Percentiles rank a stretch among this genome's conserved stretches.
Conservation (phyloP, 441 rosid genomes). For the Oxalis stricta region DNA sequence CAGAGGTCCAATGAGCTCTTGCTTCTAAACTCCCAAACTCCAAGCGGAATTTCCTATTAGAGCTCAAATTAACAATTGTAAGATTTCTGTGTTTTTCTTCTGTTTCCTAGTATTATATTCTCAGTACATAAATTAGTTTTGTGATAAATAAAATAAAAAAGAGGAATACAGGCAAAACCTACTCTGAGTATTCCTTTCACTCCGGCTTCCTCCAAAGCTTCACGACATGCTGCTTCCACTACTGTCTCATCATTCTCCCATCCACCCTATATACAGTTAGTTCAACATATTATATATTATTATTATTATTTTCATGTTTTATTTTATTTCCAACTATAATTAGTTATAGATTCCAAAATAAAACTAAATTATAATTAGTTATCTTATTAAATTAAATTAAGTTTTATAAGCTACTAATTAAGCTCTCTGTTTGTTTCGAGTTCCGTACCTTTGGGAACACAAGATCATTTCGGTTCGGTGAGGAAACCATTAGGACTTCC, state of each 20-base stretch:
- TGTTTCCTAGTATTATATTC: background rate
- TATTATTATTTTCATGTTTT: too few relatives aligned
- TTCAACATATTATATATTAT: too few relatives aligned
- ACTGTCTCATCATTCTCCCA: conserved; percentile 92
- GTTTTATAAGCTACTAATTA: background rate
- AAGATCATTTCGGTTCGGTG: conserved; percentile 50
- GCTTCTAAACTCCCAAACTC: conserved; percentile 81
- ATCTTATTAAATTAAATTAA: background rate
- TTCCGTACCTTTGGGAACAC: conserved; percentile 65
- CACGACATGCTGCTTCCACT: conserved; percentile 78
- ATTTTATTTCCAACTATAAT: too few relatives aligned
- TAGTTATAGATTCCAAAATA: too few relatives aligned
- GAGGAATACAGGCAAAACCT: conserved; percentile 8
- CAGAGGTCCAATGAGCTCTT: conserved; percentile 48
- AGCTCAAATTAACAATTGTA: background rate
- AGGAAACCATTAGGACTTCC: conserved; percentile 55
- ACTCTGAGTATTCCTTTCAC: conserved; percentile 67
- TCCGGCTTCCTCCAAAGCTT: conserved; percentile 89
- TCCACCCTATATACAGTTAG: too few relatives aligned
- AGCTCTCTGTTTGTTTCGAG: too few relatives aligned
- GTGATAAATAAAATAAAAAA: background rate
- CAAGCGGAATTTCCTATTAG: conserved; percentile 46
- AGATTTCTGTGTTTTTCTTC: background rate
- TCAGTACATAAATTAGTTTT: background rate
- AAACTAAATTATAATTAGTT: background rate